These are phyloP conservation scores for Trichoderma koningiopsis DNA, from an alignment of 2,329 filamentous ascomycete species.

Conservation along the genomic window DNA sequence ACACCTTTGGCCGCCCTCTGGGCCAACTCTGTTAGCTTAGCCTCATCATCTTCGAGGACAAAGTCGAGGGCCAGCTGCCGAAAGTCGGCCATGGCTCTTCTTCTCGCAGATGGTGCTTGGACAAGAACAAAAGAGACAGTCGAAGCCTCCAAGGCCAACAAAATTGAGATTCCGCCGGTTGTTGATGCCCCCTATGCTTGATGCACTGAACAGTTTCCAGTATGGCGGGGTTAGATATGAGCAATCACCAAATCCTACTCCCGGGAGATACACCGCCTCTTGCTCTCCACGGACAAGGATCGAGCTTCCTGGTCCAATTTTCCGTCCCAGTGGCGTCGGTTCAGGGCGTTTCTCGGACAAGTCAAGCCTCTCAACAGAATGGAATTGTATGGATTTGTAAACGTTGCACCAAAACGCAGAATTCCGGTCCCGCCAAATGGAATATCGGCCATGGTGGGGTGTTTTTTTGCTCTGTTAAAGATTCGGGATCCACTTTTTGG, in stretches of 20 bases:
- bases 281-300: not conserved
- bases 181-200: not conserved
- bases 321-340: not conserved
- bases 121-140: not conserved
- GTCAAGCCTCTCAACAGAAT: not conserved
- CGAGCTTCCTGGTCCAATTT: not conserved
- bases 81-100: conserved; percentile 50
- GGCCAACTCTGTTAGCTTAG: conserved; percentile 44
- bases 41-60: conserved; percentile 54
- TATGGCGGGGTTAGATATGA: conserved; percentile 15
- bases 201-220: not conserved
- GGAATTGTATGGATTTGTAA: conserved; percentile 1
- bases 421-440: not conserved
- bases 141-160: not conserved
- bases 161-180: not conserved
- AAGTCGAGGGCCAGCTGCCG: conserved; percentile 57
- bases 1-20: conserved; percentile 50
- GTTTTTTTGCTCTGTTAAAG: conserved; percentile 14
- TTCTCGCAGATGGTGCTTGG: not conserved
- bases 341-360: not conserved
- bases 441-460: conserved; percentile 24
- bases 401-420: conserved; percentile 2
- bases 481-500: conserved; percentile 23
- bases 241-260: not conserved
- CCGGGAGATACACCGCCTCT: not conserved